phyloP scores from a whole-genome alignment of 2,329 filamentous ascomycete species.

The Penicillium sp. region DNA sequence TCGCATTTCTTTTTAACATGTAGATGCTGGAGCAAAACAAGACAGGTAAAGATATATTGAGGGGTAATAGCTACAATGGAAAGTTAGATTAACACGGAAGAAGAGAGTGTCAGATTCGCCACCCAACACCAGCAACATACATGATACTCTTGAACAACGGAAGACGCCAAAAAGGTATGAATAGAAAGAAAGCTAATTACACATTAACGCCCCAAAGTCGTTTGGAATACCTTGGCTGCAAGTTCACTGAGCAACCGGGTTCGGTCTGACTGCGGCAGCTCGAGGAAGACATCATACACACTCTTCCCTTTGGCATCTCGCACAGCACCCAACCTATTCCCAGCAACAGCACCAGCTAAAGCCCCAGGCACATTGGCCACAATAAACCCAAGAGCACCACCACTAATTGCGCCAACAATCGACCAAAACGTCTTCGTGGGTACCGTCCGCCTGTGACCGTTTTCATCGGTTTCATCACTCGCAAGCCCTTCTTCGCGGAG shows the following conservation, averaged over 20 bases:
- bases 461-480: slow-evolving; percentile 56
- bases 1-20: no score
- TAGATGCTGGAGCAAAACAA: no score
- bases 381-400: slow-evolving; percentile 90
- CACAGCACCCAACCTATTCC: slow-evolving; percentile 85
- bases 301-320: slow-evolving; percentile 90
- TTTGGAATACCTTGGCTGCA: slow-evolving; percentile 73
- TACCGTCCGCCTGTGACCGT: slow-evolving; percentile 33
- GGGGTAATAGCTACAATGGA: neutral
- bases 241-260: slow-evolving; percentile 77
- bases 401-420: slow-evolving; percentile 77
- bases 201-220: slow-evolving; percentile 19
- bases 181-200: neutral
- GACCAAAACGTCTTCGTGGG: slow-evolving; percentile 79
- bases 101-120: neutral
- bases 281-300: slow-evolving; percentile 85
- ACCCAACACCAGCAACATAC: neutral
- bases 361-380: slow-evolving; percentile 87
- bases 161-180: neutral
- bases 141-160: neutral
- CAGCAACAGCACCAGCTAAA: slow-evolving; percentile 84
- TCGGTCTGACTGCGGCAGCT: slow-evolving; percentile 78
- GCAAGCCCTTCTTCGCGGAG: slow-evolving; percentile 80
- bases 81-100: no score
- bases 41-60: neutral